phyloP scores from a whole-genome alignment of 1,284 basidiomycete species.

The Mycosarcoma mackinlayi region DNA sequence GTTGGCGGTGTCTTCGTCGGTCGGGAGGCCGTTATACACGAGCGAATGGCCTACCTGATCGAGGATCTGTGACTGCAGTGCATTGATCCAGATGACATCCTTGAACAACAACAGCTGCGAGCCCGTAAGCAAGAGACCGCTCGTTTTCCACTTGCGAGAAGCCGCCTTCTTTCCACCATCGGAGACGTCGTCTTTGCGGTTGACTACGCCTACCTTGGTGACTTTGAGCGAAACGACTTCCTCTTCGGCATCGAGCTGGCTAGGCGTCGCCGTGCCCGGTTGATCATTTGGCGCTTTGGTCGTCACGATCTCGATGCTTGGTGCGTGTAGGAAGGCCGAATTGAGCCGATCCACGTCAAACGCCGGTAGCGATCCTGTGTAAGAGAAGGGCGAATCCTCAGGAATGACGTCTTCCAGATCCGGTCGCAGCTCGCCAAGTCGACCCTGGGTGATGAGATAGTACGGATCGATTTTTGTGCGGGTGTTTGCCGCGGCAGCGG shows the following conservation, averaged over 20 bases:
- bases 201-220: conserved; percentile 83
- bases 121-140: conserved; percentile 85
- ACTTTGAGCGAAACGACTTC: conserved; percentile 74
- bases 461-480: conserved; percentile 87
- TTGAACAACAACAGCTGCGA: conserved; percentile 93
- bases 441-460: conserved; percentile 82
- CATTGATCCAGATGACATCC: conserved; percentile 77
- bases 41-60: conserved; percentile 55
- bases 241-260: conserved; percentile 15
- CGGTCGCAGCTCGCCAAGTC: conserved; percentile 76
- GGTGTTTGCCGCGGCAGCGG: conserved; percentile 14
- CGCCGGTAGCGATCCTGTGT: conserved; percentile 37
- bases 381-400: conserved; percentile 55
- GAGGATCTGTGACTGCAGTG: conserved; percentile 73
- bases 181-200: conserved; percentile 78
- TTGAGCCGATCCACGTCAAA: conserved; percentile 50
- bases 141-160: conserved; percentile 87
- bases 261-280: conserved; percentile 9
- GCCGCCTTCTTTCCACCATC: conserved; percentile 81
- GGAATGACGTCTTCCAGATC: conserved; percentile 56
- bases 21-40: conserved; percentile 41
- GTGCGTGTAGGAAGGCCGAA: conserved; percentile 53
- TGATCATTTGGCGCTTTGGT: conserved; percentile 24
- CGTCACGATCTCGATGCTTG: conserved; percentile 62
- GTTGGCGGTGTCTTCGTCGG: conserved; percentile 7